Evolutionary conservation across 129 eudicot genomes (phyloP).

Genomic region (Cynara cardunculus): DNA sequence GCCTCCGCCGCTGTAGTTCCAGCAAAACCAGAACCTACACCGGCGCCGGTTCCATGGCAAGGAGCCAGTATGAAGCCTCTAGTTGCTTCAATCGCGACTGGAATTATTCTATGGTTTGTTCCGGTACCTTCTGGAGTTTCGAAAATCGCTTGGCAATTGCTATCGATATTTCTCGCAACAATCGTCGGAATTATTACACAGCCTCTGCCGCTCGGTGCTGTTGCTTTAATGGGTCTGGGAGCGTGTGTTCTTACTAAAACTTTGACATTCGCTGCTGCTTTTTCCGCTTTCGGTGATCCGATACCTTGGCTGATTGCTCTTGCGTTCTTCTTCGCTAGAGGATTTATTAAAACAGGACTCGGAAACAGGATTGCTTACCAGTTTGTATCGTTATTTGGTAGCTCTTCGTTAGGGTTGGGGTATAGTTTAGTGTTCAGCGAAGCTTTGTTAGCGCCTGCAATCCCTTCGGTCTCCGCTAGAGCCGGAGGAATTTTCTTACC

Average conservation of each 20-base stretch:
- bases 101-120: conserved; percentile 59
- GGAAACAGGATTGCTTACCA: conserved; percentile 90
- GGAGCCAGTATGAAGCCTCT: conserved; percentile 69
- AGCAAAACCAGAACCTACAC: conserved; percentile 32
- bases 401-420: conserved; percentile 71
- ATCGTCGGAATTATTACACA: conserved; percentile 80
- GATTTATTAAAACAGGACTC: conserved; percentile 82
- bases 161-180: conserved; percentile 69
- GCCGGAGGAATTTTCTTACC: conserved; percentile 96
- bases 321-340: conserved; percentile 91
- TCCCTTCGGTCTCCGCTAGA: conserved; percentile 84
- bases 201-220: conserved; percentile 82
- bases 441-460: conserved; percentile 87
- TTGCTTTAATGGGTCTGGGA: conserved; percentile 73
- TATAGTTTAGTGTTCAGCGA: conserved; percentile 87
- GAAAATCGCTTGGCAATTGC: conserved; percentile 66
- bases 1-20: conserved; percentile 28
- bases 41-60: conserved; percentile 53
- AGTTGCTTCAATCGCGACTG: conserved; percentile 56
- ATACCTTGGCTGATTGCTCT: conserved; percentile 92
- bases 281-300: conserved; percentile 93
- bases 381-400: conserved; percentile 70
- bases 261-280: conserved; percentile 80
- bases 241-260: conserved; percentile 84
- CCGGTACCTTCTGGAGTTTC: conserved; percentile 69